These are phyloP conservation scores for Pseudoscleropodium purum DNA, from an alignment of 225 moss, liverwort and hornwort genomes.

Conservation along the genomic window DNA sequence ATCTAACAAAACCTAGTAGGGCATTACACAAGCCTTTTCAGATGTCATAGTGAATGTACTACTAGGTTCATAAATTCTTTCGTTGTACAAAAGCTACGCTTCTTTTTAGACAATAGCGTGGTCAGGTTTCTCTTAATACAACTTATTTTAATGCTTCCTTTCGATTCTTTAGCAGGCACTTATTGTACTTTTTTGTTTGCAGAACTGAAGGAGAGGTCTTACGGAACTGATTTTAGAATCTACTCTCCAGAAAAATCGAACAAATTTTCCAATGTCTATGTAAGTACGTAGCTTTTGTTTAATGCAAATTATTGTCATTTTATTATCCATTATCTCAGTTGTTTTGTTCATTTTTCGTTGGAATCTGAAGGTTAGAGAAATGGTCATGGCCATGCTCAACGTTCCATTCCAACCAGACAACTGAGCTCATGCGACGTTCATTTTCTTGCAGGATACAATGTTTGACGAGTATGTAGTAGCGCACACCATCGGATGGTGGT, in stretches of 20 bases:
- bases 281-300: slow-evolving; percentile 2
- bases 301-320: background rate
- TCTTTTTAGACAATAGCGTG: background rate
- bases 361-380: background rate
- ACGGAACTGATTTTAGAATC: slow-evolving; percentile 90
- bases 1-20: background rate
- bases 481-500: slow-evolving; percentile 96
- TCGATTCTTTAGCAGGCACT: background rate
- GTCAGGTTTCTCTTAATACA: background rate
- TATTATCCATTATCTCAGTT: background rate
- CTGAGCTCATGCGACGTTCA: background rate
- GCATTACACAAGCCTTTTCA: background rate
- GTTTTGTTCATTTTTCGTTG: background rate
- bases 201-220: slow-evolving; percentile 87
- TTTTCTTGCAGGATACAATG: slow-evolving; percentile 61
- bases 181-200: slow-evolving; percentile 5
- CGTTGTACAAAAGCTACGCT: background rate
- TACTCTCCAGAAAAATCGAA: slow-evolving; percentile 88
- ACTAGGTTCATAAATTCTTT: background rate
- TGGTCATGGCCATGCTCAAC: background rate
- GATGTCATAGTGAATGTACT: background rate
- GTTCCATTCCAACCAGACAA: background rate
- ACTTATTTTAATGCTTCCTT: background rate
- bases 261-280: slow-evolving; percentile 84
- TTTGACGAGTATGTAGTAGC: slow-evolving; percentile 97